Base-by-base conservation (phyloP, 140 eudicot genomes). In the Stevia rebaudiana region DNA sequence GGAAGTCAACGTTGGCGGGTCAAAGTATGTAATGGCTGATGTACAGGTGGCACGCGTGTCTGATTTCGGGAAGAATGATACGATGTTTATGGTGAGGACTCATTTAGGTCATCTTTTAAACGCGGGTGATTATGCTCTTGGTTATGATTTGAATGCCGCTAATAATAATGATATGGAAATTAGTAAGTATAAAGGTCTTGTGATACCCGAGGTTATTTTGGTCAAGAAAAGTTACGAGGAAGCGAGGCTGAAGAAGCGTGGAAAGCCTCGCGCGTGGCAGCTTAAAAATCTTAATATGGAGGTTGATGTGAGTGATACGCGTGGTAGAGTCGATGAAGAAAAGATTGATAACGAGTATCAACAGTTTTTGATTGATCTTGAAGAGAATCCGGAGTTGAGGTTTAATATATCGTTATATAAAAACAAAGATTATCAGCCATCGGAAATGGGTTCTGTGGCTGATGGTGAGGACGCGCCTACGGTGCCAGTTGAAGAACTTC, bases 21-120 rank as follows among this genome's bases (percentile, higher is more conserved):
- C 65, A 59, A 59, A 59, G 47, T 59, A 59, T 11, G 10, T 37
- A 10, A 3, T 59, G 65, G 65, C 65, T 4, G 65, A 59, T 11
- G 48, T 59, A 35, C 65, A 59, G 47, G 65, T 59, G 47, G 65
- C 65, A 10, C 65, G 48, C 1, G 31, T 59, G 17, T 59, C 65
- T 18, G 65, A 59, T 59, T 59, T 59, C 1, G 65, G 65, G 18
- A 59, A 35, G 65, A 59, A 59, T 11, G 65, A 59, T 11, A 59
- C 65, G 16, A 59, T 59, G 48, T 59, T 35, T 8, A 3, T 59
- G 28, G 47, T 59, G 9, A 59, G 65, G 65, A 59, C 65, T 18
- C 65, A 59, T 59, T 9, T 59, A 8, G 65, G 65, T 11, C 65
- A 18, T 11, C 48, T 59, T 5, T 19, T 59, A 19, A 59, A 59